Percentiles rank a stretch among this genome's conserved stretches.
Conservation (phyloP, 108 stramenopile genomes). For the Phaeodactylum tricornutum region DNA sequence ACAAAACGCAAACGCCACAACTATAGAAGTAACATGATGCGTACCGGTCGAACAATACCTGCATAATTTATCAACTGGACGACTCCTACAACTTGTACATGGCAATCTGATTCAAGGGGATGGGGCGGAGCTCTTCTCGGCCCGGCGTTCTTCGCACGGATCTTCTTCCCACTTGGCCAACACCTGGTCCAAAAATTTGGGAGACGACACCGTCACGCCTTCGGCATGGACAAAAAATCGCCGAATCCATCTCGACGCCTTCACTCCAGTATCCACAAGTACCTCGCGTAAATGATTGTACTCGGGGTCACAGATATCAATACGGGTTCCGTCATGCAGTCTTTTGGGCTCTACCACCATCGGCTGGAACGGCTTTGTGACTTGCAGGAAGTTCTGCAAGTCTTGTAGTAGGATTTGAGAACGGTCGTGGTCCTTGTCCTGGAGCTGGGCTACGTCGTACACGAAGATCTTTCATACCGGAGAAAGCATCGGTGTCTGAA, state of each 20-base stretch:
- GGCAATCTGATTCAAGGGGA: no score
- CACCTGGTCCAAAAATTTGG: not conserved
- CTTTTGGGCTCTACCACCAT: no score
- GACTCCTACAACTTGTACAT: no score
- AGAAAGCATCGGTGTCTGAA: not conserved
- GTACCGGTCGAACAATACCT: no score
- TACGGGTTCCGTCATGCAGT: not conserved
- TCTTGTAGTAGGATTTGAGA: constrained; percentile 6
- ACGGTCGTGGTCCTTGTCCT: constrained; percentile 5
- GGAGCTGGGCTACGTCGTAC: constrained; percentile 11
- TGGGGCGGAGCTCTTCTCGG: no score
- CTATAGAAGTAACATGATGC: no score
- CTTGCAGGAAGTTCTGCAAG: constrained; percentile 11
- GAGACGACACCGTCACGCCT: constrained; percentile 19
- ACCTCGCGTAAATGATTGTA: constrained; percentile 12
- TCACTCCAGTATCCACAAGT: constrained; percentile 20
- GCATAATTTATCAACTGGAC: no score
- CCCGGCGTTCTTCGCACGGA: no score
- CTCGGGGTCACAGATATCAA: constrained; percentile 31
- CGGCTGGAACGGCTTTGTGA: no score
- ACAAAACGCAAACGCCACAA: no score
- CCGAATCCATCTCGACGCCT: constrained; percentile 28
- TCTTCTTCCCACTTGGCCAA: not conserved
- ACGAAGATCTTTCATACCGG: constrained; percentile 16
- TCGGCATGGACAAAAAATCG: constrained; percentile 23